Evolutionary conservation across 148 eudicot genomes (phyloP), one percentile per base, ranked within the genome.

Genomic region (Pharnaceum exiguum): DNA sequence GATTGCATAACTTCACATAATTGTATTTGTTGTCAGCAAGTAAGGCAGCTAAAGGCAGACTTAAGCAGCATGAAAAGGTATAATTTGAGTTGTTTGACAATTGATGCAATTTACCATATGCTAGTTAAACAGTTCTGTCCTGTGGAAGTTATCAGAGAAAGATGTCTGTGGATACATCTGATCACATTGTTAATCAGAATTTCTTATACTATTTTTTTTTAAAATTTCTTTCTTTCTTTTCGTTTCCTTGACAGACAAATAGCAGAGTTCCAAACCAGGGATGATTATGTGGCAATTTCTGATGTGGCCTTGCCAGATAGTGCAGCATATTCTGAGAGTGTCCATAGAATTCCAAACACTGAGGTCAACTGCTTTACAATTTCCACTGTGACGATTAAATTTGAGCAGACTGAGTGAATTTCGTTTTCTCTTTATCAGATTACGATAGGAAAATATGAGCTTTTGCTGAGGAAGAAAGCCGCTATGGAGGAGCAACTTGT

Each of bases 1-100:
- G 97, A 91, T 51, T 60, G 68, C 46, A 45, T 67, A 0, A 50
- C 9, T 39, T 13, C 59, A 51, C 70, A 65, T 36, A 50, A 60
- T 18, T 57, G 71, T 35, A 21, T 57, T 29, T 77, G 81, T 57
- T 60, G 77, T 46, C 33, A 55, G 26, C 69, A 72, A 64, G 32
- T 77, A 31, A 60, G 65, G 55, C 58, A 23, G 51, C 63, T 77
- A 10, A 77, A 61, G 58, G 69, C 65, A 32, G 75, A 77, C 45
- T 44, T 77, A 26, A 64, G 40, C 44, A 52, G 13, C 49, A 50
- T 77, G 71, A 65, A 40, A 21, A 62, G 77, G 81, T 77, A 65
- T 36, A 33, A 10, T 29, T 32, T 37, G 18, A 15, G 21, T 36
- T 21, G 32, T 10, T 10, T 0, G 17, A n/a, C n/a, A n/a, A n/a